A percentile compares a stretch with the other conserved stretches of the same genome.
Evolutionary conservation across 75 land plant species (phyloP).

Genomic region (Cupressus sempervirens): DNA sequence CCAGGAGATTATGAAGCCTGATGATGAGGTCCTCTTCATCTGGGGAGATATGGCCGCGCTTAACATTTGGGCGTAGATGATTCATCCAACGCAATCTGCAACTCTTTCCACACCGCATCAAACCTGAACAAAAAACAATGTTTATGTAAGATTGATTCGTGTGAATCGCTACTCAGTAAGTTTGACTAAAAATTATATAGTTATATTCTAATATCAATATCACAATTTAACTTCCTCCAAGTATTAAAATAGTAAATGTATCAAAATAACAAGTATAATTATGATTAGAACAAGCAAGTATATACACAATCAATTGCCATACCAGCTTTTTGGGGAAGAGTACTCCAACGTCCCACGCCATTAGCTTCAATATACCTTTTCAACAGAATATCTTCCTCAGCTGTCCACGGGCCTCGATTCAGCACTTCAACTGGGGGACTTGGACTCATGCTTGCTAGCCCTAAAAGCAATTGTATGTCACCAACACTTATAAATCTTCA

Average conservation of each 20-base stretch:
- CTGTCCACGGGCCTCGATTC: conserved; percentile 17
- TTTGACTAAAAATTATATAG: too few relatives aligned
- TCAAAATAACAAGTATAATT: too few relatives aligned
- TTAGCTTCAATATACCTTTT: conserved; percentile 14
- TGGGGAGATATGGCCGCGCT: conserved; percentile 11
- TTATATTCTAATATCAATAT: too few relatives aligned
- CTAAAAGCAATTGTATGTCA: background rate
- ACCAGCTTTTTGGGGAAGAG: conserved; percentile 24
- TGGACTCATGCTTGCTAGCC: background rate
- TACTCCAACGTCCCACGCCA: conserved; percentile 19
- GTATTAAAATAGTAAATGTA: too few relatives aligned
- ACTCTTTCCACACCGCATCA: conserved; percentile 10
- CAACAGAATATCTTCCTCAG: conserved; percentile 19
- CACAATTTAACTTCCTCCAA: too few relatives aligned
- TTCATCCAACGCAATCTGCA: conserved; percentile 10
- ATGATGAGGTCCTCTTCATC: conserved; percentile 14
- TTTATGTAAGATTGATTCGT: too few relatives aligned
- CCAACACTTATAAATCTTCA: background rate
- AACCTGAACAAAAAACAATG: background rate
- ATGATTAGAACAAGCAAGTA: background rate
- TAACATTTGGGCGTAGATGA: conserved; percentile 11
- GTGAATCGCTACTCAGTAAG: too few relatives aligned
- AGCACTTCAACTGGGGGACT: conserved; percentile 4
- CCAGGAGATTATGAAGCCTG: conserved; percentile 1
- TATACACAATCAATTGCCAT: background rate